phyloP scores from a whole-genome alignment of 805 yeast species.

The Nakazawaea wickerhamii region DNA sequence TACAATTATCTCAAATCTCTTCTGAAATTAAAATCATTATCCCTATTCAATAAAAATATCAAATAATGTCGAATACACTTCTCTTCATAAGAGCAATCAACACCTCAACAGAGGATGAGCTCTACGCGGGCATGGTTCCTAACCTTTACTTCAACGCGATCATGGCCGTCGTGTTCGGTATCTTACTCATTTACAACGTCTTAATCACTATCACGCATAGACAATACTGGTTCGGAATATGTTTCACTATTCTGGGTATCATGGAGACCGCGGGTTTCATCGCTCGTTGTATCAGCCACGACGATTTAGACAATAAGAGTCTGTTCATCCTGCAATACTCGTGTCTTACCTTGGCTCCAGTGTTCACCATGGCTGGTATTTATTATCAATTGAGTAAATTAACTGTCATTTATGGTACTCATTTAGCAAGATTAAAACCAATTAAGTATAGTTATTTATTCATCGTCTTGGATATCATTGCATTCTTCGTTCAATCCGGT shows the following conservation, averaged over 20 bases:
- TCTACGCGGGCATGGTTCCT: conserved; percentile 37
- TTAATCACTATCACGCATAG: conserved; percentile 37
- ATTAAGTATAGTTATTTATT: conserved; percentile 60
- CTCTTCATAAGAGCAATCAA: too few relatives aligned
- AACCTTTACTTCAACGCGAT: conserved; percentile 52
- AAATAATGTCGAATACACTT: too few relatives aligned
- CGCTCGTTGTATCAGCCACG: conserved; percentile 47
- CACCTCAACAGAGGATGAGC: too few relatives aligned
- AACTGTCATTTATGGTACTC: conserved; percentile 53
- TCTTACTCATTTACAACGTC: conserved; percentile 38
- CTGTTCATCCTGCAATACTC: conserved; percentile 60
- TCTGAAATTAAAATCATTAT: too few relatives aligned
- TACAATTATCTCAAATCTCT: too few relatives aligned
- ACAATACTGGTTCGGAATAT: conserved; percentile 62
- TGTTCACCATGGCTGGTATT: conserved; percentile 78
- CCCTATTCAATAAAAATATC: too few relatives aligned
- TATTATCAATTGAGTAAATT: conserved; percentile 68
- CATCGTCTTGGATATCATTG: conserved; percentile 56
- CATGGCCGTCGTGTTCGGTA: conserved; percentile 48
- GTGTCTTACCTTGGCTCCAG: conserved; percentile 73
- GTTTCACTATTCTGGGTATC: conserved; percentile 49
- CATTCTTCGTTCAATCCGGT: conserved; percentile 61
- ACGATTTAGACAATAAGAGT: conserved; percentile 27
- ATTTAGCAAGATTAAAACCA: conserved; percentile 49
- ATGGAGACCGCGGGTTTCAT: conserved; percentile 67